Evolutionary conservation across 2,329 filamentous ascomycete species (phyloP).

Genomic region (Fusarium zealandicum): DNA sequence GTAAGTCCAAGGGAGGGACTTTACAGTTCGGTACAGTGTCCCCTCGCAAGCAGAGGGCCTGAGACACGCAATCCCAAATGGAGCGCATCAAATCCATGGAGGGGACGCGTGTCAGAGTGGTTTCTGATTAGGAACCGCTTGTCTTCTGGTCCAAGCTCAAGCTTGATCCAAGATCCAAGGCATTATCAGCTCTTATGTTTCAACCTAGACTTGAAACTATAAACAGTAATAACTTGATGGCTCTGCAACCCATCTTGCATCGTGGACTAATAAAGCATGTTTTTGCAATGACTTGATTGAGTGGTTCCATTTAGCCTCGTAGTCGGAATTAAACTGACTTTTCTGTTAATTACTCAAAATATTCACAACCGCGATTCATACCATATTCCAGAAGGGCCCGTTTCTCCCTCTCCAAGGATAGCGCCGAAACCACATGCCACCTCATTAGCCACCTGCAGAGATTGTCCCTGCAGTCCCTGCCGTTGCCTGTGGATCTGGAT

Average conservation of each 20-base stretch:
- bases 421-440: conserved; percentile 16
- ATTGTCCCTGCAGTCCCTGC: conserved; percentile 10
- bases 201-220: not conserved
- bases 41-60: not conserved
- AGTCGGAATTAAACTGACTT: not conserved
- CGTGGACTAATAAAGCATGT: no score
- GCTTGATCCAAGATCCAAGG: not conserved
- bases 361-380: not conserved
- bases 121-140: conserved; percentile 27
- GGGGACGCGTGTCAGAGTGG: conserved; percentile 38
- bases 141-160: conserved; percentile 5
- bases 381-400: conserved; percentile 1
- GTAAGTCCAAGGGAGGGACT: conserved; percentile 16
- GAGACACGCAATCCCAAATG: conserved; percentile 21
- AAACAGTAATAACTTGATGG: not conserved
- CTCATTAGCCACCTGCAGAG: conserved; percentile 12
- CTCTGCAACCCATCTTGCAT: not conserved
- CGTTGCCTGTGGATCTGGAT: conserved; percentile 4
- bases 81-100: conserved; percentile 15
- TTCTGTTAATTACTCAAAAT: not conserved
- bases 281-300: no score
- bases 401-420: not conserved
- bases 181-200: conserved; percentile 1
- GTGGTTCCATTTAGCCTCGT: no score
- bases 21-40: conserved; percentile 15